Percentiles rank a stretch among this genome's conserved stretches.
phyloP scores from a whole-genome alignment of 2,329 filamentous ascomycete species.

The Colletotrichum viniferum region DNA sequence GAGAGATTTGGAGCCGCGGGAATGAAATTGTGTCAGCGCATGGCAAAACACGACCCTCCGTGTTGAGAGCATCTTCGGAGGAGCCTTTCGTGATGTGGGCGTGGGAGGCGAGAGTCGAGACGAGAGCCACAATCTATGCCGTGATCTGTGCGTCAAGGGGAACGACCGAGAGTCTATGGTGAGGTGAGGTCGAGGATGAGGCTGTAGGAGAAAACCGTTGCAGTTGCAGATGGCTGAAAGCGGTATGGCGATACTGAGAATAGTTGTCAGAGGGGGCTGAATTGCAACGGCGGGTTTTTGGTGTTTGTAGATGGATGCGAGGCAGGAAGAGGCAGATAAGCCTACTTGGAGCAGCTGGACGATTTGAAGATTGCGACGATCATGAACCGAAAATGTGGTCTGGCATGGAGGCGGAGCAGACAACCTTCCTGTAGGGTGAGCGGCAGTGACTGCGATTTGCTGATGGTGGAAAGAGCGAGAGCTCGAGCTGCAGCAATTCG shows the following conservation, averaged over 20 bases:
- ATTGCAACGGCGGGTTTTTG: neutral
- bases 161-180: neutral
- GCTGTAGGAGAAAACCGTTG: neutral
- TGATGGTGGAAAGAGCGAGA: constrained; percentile 6
- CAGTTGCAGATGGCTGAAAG: neutral
- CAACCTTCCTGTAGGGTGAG: neutral
- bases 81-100: constrained; percentile 12
- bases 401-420: constrained; percentile 7
- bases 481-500: neutral
- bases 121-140: neutral
- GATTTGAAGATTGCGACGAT: neutral
- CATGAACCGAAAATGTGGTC: neutral
- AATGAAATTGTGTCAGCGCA: neutral
- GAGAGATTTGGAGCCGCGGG: neutral
- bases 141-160: neutral
- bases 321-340: neutral
- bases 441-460: neutral
- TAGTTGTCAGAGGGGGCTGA: neutral
- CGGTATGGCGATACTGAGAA: neutral
- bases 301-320: neutral
- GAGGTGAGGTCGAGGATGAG: neutral
- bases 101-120: neutral
- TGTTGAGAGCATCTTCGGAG: neutral
- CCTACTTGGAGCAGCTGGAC: neutral
- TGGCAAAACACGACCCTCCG: neutral